phyloP scores from a whole-genome alignment of 1,284 basidiomycete species.

The Melampsora occidentalis region DNA sequence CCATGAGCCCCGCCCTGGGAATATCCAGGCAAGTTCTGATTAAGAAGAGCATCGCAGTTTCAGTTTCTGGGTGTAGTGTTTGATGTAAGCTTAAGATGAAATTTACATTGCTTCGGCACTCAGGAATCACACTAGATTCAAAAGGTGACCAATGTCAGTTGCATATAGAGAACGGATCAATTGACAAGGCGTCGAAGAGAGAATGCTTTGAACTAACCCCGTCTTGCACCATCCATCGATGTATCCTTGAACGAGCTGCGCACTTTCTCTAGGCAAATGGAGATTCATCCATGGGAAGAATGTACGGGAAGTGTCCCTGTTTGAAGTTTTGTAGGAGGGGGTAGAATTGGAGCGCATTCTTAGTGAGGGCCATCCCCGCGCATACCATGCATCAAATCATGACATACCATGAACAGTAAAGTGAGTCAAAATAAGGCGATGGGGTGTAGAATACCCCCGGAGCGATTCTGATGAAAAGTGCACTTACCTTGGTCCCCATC shows the following conservation, averaged over 20 bases:
- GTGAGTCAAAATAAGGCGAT: constrained; percentile 67
- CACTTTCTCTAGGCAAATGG: constrained; percentile 57
- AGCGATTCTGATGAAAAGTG: too few species aligned
- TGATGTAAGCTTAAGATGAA: too few species aligned
- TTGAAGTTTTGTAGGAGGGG: too few species aligned
- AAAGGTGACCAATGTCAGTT: too few species aligned
- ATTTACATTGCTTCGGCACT: not conserved
- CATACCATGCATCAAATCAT: not conserved
- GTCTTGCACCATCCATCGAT: constrained; percentile 60
- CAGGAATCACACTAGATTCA: not conserved
- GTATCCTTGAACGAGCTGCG: constrained; percentile 59
- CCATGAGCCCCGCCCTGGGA: not conserved
- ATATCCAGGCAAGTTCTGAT: not conserved
- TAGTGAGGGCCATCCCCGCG: not conserved
- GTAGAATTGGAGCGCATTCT: not conserved
- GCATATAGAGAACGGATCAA: not conserved
- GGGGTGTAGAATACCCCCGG: constrained; percentile 55
- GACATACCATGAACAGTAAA: constrained; percentile 62
- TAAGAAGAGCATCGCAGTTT: too few species aligned
- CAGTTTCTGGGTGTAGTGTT: too few species aligned
- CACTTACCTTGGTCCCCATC: not conserved
- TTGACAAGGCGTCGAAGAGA: not conserved
- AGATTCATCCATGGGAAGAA: constrained; percentile 59
- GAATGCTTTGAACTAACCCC: constrained; percentile 56
- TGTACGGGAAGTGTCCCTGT: constrained; percentile 59